Conservation (phyloP, 306 rosid genomes). For the Cucumis sativus region Cucumber_9930_V3 NC_026657.2:9528501-9529000, state of each 20-base stretch:
- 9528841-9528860: too few species aligned
- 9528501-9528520: too few species aligned
- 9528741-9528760: too few species aligned
- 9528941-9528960: background rate
- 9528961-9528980: background rate
- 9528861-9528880: background rate
- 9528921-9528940: background rate
- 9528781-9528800: background rate
- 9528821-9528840: too few species aligned
- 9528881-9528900: background rate
- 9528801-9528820: background rate
- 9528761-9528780: background rate
- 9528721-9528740: background rate
- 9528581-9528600: too few species aligned
- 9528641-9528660: too few species aligned
- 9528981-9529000: background rate
- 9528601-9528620: too few species aligned
- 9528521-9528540: too few species aligned
- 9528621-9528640: too few species aligned
- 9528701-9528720: background rate
- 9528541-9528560: too few species aligned
- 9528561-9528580: too few species aligned
- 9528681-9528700: background rate
- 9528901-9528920: background rate
- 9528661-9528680: background rate